A percentile compares a stretch with the other conserved stretches of the same genome.
phyloP scores from a whole-genome alignment of 1,139 yeast genomes.

The Wickerhamomyces sp. region DNA sequence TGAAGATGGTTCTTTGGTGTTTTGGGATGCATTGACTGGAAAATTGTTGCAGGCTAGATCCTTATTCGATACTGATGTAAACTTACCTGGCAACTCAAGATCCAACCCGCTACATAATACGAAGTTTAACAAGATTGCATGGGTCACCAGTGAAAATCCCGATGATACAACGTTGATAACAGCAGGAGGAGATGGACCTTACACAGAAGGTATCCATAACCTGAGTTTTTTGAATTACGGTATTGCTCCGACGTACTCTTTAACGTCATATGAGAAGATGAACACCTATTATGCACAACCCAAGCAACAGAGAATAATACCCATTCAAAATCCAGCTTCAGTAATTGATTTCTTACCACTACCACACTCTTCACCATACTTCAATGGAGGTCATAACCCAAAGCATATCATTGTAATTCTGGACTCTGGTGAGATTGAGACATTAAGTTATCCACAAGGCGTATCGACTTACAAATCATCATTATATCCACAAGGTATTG shows the following conservation, averaged over 20 bases:
- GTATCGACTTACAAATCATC: constrained; percentile 49
- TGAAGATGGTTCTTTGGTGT: constrained; percentile 76
- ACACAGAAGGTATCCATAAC: constrained; percentile 44
- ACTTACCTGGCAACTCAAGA: constrained; percentile 36
- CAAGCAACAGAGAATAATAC: constrained; percentile 47
- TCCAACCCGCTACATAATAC: constrained; percentile 2
- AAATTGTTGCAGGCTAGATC: constrained; percentile 71
- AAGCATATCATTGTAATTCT: constrained; percentile 50
- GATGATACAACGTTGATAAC: constrained; percentile 72
- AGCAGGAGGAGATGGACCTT: constrained; percentile 55
- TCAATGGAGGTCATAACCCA: constrained; percentile 69
- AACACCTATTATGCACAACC: constrained; percentile 71
- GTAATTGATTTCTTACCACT: constrained; percentile 46
- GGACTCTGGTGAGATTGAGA: constrained; percentile 52
- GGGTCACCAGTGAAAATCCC: constrained; percentile 80
- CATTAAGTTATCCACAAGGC: constrained; percentile 53
- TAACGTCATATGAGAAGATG: constrained; percentile 82
- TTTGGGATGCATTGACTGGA: constrained; percentile 88
- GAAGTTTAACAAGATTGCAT: constrained; percentile 34
- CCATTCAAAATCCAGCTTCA: constrained; percentile 40
- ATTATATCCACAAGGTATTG: constrained; percentile 70
- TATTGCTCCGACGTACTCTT: constrained; percentile 67
- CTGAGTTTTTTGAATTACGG: constrained; percentile 74
- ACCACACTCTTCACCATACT: constrained; percentile 57
- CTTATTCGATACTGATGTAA: constrained; percentile 58